Evolutionary conservation across 768 basidiomycete genomes (phyloP), one percentile per base, ranked within the genome.

Genomic region (Lactifluus echinatus): DNA sequence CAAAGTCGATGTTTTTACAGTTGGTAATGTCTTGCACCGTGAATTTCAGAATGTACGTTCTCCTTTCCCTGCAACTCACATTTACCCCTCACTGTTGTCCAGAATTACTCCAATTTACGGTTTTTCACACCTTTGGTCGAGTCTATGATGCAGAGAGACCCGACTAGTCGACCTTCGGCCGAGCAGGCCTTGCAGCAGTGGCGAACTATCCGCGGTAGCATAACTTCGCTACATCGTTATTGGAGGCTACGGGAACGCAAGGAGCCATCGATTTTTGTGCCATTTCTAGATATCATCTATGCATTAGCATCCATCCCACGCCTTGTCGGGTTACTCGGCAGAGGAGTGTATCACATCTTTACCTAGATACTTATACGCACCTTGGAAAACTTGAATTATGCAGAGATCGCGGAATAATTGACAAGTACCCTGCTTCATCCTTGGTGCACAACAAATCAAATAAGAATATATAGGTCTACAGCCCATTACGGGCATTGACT

Each of bases 1-100:
- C 59, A 60, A 60, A 29, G 62, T 60, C 12, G 62, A 63, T 7
- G 50, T 63, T 36, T 63, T 60, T 21, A 61, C 51, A 2, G 49
- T 60, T 8, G 58, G 61, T 21, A 49, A 56, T 15, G 39, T 48
- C 1, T 26, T 62, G 1, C 43, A 31, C 29, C 3, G 3, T 2
- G 19, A 31, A 28, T 34, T 47, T 1, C 12, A 15, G 4, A 3
- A 31, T 46, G 56, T 57, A 40, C 0, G 56, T 5, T 44, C 40
- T 14, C 17, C 29, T 44, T 3, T 8, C n/a, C 12, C 10, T 2
- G 4, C 31, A 31, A 2, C n/a, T 26, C 6, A 42, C 15, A 34
- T 26, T 4, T 8, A 15, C 4, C 19, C 36, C 43, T 46, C 19
- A 46, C 10, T 11, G n/a, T 10, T 46, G 11, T 8, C 3, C 17